Evolutionary conservation across 2,329 filamentous ascomycete species (phyloP).

Genomic region (Stachybotrys echinatus): DNA sequence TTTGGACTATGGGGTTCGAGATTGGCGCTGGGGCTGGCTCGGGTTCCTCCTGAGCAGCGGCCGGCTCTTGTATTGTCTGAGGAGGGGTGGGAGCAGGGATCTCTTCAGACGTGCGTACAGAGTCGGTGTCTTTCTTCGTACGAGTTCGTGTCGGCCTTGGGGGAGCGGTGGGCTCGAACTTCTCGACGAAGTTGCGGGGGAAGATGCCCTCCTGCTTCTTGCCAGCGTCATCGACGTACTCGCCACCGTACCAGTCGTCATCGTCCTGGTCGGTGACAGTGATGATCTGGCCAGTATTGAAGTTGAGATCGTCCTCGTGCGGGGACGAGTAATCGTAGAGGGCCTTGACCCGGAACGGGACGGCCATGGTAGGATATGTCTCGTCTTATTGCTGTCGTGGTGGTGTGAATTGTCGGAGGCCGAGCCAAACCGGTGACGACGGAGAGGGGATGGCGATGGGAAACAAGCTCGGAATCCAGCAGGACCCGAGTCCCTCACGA

Average conservation of each 20-base stretch:
- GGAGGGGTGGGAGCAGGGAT: constrained; percentile 26
- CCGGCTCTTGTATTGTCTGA: constrained; percentile 21
- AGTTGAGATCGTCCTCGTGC: constrained; percentile 93
- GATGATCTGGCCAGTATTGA: constrained; percentile 80
- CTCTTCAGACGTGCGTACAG: constrained; percentile 27
- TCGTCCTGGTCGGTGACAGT: constrained; percentile 91
- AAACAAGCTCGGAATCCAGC: neutral
- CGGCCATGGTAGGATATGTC: constrained; percentile 53
- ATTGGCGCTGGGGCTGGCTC: constrained; percentile 25
- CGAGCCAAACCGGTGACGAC: neutral
- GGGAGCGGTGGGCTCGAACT: constrained; percentile 85
- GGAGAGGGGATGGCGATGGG: neutral
- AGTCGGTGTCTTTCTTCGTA: constrained; percentile 51
- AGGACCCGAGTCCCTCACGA: neutral
- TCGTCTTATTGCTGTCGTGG: neutral
- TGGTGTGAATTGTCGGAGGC: neutral
- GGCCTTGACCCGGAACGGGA: constrained; percentile 89
- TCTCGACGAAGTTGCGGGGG: constrained; percentile 95
- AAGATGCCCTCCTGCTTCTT: constrained; percentile 80
- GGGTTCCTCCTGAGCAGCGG: constrained; percentile 21
- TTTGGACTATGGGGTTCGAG: constrained; percentile 30
- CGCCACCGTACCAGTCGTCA: constrained; percentile 87
- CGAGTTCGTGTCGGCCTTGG: constrained; percentile 75
- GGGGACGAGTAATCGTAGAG: constrained; percentile 89
- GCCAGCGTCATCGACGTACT: constrained; percentile 75